Conservation (phyloP, 2,329 filamentous ascomycete genomes). For the Botrytis medusae region DNA sequence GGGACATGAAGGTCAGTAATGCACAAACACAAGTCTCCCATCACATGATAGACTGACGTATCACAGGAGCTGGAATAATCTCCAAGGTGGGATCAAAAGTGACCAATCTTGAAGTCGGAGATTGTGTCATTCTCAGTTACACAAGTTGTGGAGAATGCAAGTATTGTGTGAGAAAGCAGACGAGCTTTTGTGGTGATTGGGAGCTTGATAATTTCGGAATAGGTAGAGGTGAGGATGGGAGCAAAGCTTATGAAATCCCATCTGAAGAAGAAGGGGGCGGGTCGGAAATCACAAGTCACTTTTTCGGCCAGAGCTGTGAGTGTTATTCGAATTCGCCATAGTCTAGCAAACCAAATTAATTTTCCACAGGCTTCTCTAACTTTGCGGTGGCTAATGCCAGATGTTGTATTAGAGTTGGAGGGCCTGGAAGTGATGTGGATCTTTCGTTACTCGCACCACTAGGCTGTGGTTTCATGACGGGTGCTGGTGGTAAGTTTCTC, state of each 20-base stretch:
- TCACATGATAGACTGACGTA: not conserved
- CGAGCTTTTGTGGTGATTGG: constrained; percentile 37
- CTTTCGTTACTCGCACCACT: constrained; percentile 43
- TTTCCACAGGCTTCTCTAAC: constrained; percentile 32
- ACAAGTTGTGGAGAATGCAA: constrained; percentile 40
- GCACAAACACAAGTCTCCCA: not conserved
- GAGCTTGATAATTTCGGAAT: constrained; percentile 34
- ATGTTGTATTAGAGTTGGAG: constrained; percentile 34
- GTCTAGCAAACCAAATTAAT: not conserved
- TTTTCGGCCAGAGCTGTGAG: constrained; percentile 39
- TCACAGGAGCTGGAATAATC: constrained; percentile 29
- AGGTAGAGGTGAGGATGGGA: constrained; percentile 26
- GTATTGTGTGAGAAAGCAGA: constrained; percentile 35
- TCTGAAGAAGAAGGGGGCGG: constrained; percentile 21
- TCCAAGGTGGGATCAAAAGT: constrained; percentile 27
- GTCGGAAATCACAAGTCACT: constrained; percentile 34
- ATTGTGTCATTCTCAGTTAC: constrained; percentile 42
- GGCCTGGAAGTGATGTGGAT: constrained; percentile 28
- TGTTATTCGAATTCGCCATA: not conserved
- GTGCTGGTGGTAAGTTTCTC: constrained; percentile 39
- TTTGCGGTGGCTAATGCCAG: constrained; percentile 34
- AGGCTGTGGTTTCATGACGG: constrained; percentile 47
- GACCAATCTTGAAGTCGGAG: constrained; percentile 22
- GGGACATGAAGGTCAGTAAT: constrained; percentile 37
- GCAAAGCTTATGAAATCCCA: constrained; percentile 25